Conservation (phyloP, 306 rosid genomes). For the Sophora flavescens region DNA sequence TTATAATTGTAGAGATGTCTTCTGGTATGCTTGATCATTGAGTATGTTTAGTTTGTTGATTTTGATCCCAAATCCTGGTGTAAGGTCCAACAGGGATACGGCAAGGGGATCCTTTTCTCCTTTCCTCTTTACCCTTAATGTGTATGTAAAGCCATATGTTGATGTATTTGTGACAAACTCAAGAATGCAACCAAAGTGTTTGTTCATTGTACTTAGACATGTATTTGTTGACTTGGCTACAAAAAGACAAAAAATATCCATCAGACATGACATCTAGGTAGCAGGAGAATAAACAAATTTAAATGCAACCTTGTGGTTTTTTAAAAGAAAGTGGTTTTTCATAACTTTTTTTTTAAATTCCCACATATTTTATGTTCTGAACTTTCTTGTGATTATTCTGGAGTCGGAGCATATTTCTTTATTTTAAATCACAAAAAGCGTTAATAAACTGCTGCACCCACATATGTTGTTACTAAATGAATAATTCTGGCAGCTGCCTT, state of each 20-base stretch:
- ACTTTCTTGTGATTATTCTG: conserved; percentile 1
- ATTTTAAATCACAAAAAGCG: background rate
- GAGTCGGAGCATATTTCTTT: background rate
- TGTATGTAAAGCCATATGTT: background rate
- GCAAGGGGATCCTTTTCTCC: conserved; percentile 4
- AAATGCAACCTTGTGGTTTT: background rate
- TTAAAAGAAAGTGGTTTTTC: background rate
- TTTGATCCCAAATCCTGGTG: background rate
- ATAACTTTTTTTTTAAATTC: background rate
- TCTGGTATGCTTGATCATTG: conserved; percentile 13
- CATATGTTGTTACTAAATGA: background rate
- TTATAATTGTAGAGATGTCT: conserved; percentile 33
- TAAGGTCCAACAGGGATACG: background rate
- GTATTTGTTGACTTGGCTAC: conserved; percentile 11
- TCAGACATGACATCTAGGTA: background rate
- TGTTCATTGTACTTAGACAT: background rate
- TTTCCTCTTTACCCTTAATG: background rate
- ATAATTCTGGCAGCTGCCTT: background rate
- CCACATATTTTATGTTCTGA: background rate
- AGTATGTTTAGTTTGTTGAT: background rate
- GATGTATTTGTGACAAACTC: background rate
- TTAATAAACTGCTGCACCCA: background rate
- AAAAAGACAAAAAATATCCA: background rate
- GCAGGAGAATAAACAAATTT: background rate
- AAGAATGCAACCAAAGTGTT: background rate